Conservation (phyloP, 192 early-diverging fungal genomes). For the Geranomyces variabilis region DNA sequence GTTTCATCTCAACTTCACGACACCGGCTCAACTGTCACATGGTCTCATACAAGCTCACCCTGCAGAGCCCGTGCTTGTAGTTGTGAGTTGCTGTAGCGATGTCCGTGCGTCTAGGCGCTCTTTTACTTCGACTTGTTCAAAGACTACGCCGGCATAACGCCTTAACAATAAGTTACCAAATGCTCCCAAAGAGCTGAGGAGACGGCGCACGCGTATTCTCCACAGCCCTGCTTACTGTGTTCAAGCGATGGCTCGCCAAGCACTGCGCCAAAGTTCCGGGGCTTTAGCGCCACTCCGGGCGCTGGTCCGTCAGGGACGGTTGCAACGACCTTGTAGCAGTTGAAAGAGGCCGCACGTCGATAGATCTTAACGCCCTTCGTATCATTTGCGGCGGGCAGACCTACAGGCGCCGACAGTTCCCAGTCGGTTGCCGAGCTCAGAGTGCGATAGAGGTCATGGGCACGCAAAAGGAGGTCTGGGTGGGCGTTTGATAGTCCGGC, state of each 20-base stretch:
- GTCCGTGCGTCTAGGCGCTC: conserved; percentile 31
- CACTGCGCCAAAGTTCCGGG: conserved; percentile 32
- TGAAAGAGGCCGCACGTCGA: background rate
- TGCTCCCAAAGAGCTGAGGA: background rate
- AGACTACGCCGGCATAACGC: conserved; percentile 21
- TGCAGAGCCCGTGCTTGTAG: background rate
- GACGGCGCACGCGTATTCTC: background rate
- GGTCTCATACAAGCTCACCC: too few relatives aligned
- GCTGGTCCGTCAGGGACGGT: background rate
- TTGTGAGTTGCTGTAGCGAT: conserved; percentile 9
- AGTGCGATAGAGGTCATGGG: conserved; percentile 1
- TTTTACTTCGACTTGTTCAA: conserved; percentile 18
- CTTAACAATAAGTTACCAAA: too few relatives aligned
- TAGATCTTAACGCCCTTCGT: background rate
- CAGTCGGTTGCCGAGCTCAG: conserved; percentile 25
- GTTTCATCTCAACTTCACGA: too few relatives aligned
- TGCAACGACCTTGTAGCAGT: conserved; percentile 4
- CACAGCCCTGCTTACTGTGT: background rate
- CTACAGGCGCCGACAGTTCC: background rate
- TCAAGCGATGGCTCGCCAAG: background rate
- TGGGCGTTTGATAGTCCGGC: background rate
- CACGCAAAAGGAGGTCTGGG: conserved; percentile 7
- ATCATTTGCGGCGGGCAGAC: background rate
- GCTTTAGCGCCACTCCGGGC: conserved; percentile 1
- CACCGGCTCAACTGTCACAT: too few relatives aligned